These are phyloP conservation scores for Chaetomium sp. DNA, from an alignment of 2,329 filamentous ascomycete species.

Conservation along the genomic window DNA sequence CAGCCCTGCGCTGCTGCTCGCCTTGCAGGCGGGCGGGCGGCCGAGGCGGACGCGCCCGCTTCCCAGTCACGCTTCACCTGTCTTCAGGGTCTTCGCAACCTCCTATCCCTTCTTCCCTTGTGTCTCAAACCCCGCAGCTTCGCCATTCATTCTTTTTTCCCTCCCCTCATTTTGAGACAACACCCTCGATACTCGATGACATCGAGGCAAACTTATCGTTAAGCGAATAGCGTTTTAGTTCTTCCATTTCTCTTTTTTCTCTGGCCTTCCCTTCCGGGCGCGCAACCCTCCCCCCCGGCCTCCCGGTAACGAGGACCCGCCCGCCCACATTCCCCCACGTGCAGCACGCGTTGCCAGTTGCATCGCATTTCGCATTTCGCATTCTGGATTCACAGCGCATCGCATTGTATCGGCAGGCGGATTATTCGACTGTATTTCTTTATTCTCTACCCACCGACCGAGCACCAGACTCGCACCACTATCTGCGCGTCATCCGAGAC, in stretches of 20 bases:
- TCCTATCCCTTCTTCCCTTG: neutral
- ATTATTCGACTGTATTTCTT: too few species aligned
- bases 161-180: neutral
- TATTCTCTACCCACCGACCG: too few species aligned
- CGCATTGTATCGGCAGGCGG: too few species aligned
- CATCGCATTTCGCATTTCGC: neutral
- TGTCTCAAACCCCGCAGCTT: slow-evolving; percentile 6
- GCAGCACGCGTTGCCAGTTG: neutral
- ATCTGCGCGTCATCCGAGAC: too few species aligned
- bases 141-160: neutral
- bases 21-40: too few species aligned
- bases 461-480: too few species aligned
- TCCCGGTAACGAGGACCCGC: neutral
- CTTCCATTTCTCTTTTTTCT: neutral
- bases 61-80: too few species aligned
- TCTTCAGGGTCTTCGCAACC: neutral
- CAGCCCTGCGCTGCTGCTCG: too few species aligned
- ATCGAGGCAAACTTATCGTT: neutral
- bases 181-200: neutral
- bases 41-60: too few species aligned
- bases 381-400: too few species aligned
- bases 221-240: neutral
- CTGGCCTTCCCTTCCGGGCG: neutral
- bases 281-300: neutral
- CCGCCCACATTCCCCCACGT: neutral